Percentiles rank a stretch among this genome's conserved stretches.
phyloP scores from a whole-genome alignment of 2,329 filamentous ascomycete genomes.

The Penicillium sp. region DNA sequence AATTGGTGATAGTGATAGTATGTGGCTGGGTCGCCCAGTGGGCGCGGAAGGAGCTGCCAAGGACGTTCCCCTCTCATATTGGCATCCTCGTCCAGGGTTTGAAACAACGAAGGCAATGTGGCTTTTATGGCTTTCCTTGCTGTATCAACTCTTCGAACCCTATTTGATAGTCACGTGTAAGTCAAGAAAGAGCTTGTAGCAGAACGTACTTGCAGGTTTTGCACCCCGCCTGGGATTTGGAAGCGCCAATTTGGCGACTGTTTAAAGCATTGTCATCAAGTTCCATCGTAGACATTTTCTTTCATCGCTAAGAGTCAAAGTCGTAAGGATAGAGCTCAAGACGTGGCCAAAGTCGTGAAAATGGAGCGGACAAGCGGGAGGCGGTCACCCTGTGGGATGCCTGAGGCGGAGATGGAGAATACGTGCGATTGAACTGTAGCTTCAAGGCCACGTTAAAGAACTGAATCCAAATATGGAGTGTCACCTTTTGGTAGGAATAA shows the following conservation, averaged over 20 bases:
- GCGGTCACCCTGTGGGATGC: neutral
- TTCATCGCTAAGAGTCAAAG: neutral
- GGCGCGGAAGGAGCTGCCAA: neutral
- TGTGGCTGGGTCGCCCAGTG: neutral
- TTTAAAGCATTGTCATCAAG: neutral
- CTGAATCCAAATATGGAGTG: too few relatives aligned
- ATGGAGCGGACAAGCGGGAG: neutral
- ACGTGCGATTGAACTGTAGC: too few relatives aligned
- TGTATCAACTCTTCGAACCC: conserved; percentile 22
- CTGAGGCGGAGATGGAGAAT: neutral
- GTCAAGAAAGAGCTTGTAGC: neutral
- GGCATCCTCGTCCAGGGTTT: conserved; percentile 18
- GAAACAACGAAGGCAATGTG: conserved; percentile 15
- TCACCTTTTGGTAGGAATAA: too few relatives aligned
- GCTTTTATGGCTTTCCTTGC: conserved; percentile 25
- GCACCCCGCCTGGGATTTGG: conserved; percentile 15
- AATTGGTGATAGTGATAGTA: conserved; percentile 2
- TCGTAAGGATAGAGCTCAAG: neutral
- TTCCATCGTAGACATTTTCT: neutral
- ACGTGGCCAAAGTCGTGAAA: neutral
- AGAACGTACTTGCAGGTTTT: conserved; percentile 17
- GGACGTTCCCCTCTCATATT: conserved; percentile 10
- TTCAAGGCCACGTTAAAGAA: neutral
- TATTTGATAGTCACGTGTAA: conserved; percentile 1
- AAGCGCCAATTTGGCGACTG: conserved; percentile 7